Conservation (phyloP, 169 alveolate genomes). For the Plasmodium coatneyi region DNA sequence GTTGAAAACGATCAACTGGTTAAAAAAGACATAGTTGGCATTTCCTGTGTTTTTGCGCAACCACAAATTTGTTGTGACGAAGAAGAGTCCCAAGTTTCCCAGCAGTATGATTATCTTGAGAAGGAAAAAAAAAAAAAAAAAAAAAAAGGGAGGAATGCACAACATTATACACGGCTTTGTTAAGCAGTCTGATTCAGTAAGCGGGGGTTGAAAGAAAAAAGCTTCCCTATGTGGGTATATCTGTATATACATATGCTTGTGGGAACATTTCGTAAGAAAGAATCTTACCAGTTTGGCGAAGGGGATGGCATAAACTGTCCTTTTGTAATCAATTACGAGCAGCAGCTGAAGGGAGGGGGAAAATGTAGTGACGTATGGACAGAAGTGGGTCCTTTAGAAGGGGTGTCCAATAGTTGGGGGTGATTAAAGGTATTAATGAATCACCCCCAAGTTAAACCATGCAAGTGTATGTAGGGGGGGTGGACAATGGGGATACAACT, state of each 20-base stretch:
- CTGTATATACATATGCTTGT: not conserved
- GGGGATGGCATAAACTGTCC: conserved; percentile 50
- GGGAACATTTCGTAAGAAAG: not conserved
- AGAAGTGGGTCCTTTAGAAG: not conserved
- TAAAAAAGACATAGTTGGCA: conserved; percentile 68
- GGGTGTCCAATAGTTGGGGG: not conserved
- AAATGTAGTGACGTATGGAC: not conserved
- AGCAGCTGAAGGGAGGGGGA: conserved; percentile 10
- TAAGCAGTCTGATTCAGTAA: not conserved
- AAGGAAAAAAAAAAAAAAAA: not conserved
- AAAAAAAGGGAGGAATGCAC: not conserved
- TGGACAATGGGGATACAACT: not conserved
- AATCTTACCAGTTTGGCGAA: conserved; percentile 56
- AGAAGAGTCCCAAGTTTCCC: conserved; percentile 10
- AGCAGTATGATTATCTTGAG: conserved; percentile 3
- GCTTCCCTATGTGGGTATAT: not conserved
- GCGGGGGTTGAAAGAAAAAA: not conserved
- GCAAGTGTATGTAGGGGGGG: not conserved
- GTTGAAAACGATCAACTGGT: conserved; percentile 53
- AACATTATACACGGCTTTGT: not conserved
- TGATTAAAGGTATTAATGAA: not conserved
- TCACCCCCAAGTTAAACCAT: not conserved
- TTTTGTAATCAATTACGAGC: conserved; percentile 40
- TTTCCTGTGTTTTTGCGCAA: conserved; percentile 67
- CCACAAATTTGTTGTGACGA: conserved; percentile 54